phyloP scores from a whole-genome alignment of 208 protist genomes.

The Porcisia hertigi region DNA sequence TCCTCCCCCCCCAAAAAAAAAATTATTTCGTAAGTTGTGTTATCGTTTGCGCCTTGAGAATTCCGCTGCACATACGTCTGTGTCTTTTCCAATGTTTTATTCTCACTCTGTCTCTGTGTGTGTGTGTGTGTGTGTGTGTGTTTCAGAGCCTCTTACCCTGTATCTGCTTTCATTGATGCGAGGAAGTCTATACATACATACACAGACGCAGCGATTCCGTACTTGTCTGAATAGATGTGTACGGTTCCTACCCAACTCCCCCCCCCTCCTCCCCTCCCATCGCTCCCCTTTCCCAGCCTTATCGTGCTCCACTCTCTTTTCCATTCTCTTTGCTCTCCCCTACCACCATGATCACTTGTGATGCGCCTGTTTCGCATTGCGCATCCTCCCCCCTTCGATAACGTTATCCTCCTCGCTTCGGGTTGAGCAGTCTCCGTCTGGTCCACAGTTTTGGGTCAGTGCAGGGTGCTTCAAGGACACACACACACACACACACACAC shows the following conservation, averaged over 20 bases:
- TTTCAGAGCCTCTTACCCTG: neutral
- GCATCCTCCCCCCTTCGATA: neutral
- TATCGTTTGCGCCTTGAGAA: no score
- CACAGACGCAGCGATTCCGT: neutral
- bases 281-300: neutral
- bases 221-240: neutral
- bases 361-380: neutral
- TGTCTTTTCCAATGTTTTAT: neutral
- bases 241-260: neutral
- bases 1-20: neutral
- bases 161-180: neutral
- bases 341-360: neutral
- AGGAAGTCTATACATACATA: neutral
- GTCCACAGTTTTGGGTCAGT: neutral
- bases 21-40: no score
- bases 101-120: neutral
- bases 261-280: neutral
- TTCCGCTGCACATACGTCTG: neutral
- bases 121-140: constrained; percentile 7
- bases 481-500: no score
- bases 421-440: neutral
- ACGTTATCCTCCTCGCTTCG: neutral
- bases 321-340: neutral
- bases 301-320: neutral
- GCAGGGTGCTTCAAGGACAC: neutral